These are phyloP conservation scores for Lepiota brunneoincarnata DNA, from an alignment of 768 basidiomycete species.

Conservation along the genomic window DNA sequence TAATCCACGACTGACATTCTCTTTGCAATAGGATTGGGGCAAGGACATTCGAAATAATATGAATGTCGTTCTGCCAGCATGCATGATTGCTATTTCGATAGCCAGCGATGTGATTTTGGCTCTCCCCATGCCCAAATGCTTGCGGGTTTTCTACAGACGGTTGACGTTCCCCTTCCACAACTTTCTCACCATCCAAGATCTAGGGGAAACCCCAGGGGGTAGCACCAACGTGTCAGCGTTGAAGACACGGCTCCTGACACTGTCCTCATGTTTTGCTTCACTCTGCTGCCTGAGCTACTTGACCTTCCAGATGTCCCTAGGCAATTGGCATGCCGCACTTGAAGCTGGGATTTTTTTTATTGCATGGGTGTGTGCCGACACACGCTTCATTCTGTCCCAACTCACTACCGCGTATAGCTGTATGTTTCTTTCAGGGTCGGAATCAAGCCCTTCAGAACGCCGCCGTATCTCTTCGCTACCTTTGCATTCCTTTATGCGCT, in stretches of 20 bases:
- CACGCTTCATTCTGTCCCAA: conserved; percentile 1
- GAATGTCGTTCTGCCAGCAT: background rate
- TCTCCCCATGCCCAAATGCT: conserved; percentile 2
- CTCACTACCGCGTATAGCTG: conserved; percentile 27
- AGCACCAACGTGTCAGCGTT: conserved; percentile 17
- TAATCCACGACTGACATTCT: background rate
- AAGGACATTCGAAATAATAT: conserved; percentile 1
- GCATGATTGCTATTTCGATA: conserved; percentile 6
- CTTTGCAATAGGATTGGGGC: conserved; percentile 1
- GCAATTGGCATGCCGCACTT: conserved; percentile 18
- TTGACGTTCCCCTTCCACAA: conserved; percentile 42
- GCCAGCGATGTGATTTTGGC: background rate
- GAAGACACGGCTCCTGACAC: conserved; percentile 32
- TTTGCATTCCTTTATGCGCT: conserved; percentile 37
- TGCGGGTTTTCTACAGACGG: background rate
- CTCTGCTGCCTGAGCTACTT: conserved; percentile 42
- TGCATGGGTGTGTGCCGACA: conserved; percentile 45
- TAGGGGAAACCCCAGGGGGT: conserved; percentile 35
- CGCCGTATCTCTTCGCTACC: conserved; percentile 48
- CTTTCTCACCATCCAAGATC: conserved; percentile 50
- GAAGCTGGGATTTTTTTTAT: conserved; percentile 32
- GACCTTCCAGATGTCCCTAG: conserved; percentile 29
- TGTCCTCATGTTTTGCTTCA: conserved; percentile 35
- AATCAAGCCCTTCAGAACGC: conserved; percentile 41
- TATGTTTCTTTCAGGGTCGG: conserved; percentile 40